A percentile compares a stretch with the other conserved stretches of the same genome.
These are phyloP conservation scores for Colletotrichum tropicicola DNA, from an alignment of 2,329 filamentous ascomycete genomes.

Conservation along the genomic window DNA sequence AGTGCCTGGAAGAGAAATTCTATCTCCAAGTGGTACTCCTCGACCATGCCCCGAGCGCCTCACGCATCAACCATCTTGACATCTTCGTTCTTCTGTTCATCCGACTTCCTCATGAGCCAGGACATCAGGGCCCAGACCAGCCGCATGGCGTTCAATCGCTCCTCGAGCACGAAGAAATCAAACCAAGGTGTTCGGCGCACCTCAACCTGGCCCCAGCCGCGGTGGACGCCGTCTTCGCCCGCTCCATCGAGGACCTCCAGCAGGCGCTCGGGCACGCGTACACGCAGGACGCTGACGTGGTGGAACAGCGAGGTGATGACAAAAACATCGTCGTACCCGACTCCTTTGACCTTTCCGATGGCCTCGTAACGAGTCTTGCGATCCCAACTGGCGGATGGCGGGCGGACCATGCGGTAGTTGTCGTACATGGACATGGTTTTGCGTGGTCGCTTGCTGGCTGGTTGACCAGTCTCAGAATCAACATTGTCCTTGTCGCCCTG, in stretches of 20 bases:
- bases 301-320: conserved; percentile 70
- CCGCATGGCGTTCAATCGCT: conserved; percentile 65
- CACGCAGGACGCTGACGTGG: conserved; percentile 65
- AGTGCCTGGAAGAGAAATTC: not conserved
- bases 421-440: conserved; percentile 69
- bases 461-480: conserved; percentile 33
- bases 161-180: conserved; percentile 64
- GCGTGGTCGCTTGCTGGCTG: conserved; percentile 56
- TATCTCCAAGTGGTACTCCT: not conserved
- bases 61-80: conserved; percentile 40
- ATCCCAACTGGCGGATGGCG: conserved; percentile 68
- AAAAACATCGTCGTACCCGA: conserved; percentile 67
- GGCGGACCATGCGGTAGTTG: conserved; percentile 69
- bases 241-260: conserved; percentile 62
- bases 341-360: conserved; percentile 59
- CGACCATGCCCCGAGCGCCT: not conserved
- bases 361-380: conserved; percentile 65
- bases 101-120: conserved; percentile 63
- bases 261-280: conserved; percentile 64
- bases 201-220: conserved; percentile 61
- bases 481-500: conserved; percentile 56
- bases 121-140: conserved; percentile 68
- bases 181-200: conserved; percentile 69
- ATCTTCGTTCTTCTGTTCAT: conserved; percentile 35
- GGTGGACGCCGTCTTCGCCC: conserved; percentile 41